phyloP scores from a whole-genome alignment of 176 grass and related monocot species.

The Hyparrhenia diplandra region DNA sequence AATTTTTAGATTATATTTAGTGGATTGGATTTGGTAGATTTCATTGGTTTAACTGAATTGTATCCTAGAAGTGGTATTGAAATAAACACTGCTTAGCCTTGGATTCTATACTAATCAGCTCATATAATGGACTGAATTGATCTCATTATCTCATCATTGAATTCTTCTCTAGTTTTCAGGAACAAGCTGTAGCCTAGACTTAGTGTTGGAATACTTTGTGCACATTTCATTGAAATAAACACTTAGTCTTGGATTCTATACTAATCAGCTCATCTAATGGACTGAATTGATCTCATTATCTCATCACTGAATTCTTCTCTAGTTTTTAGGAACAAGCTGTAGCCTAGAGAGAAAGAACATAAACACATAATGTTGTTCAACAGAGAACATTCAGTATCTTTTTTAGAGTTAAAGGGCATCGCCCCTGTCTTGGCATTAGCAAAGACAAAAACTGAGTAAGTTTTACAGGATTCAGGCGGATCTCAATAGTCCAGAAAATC shows the following conservation, averaged over 20 bases:
- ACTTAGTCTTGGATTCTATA: not conserved
- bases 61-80: not conserved
- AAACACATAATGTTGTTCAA: not conserved
- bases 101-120: not conserved
- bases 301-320: not conserved
- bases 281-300: not conserved
- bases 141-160: not conserved
- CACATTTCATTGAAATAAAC: not conserved
- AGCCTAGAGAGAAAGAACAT: too few relatives aligned
- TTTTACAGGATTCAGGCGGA: too few relatives aligned
- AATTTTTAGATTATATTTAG: not conserved
- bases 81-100: not conserved
- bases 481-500: too few relatives aligned
- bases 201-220: not conserved
- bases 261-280: not conserved
- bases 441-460: too few relatives aligned
- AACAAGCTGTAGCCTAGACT: not conserved
- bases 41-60: not conserved
- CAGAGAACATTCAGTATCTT: too few relatives aligned
- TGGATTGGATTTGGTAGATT: not conserved
- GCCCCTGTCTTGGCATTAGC: too few relatives aligned
- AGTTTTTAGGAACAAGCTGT: not conserved
- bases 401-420: too few relatives aligned
- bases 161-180: not conserved
- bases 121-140: not conserved